A percentile compares a stretch with the other conserved stretches of the same genome.
phyloP scores from a whole-genome alignment of 441 rosid species.

The Pelargonium australe region DNA sequence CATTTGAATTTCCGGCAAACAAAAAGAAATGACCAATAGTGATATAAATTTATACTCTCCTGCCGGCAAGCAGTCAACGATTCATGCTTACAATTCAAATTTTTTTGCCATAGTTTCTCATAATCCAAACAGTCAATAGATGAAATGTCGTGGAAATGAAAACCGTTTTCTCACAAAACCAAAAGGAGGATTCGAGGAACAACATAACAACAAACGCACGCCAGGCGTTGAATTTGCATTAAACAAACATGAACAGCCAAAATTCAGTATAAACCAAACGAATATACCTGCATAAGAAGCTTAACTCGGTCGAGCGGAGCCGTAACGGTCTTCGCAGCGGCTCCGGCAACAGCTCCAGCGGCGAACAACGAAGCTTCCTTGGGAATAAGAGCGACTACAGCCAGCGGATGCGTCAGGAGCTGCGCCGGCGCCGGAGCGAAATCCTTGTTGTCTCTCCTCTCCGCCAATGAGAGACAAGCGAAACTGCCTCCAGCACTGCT shows the following conservation, averaged over 20 bases:
- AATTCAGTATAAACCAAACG: not conserved
- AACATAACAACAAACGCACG: too few relatives aligned
- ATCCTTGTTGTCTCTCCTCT: conserved; percentile 37
- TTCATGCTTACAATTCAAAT: too few relatives aligned
- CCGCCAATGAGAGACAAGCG: conserved; percentile 56
- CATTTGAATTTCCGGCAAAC: too few relatives aligned
- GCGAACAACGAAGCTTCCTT: conserved; percentile 64
- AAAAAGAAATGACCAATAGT: too few relatives aligned
- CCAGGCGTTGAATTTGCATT: not conserved
- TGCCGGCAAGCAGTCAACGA: too few relatives aligned
- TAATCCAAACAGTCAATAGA: too few relatives aligned
- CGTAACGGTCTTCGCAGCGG: conserved; percentile 84
- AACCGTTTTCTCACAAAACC: too few relatives aligned
- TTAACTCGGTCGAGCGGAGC: conserved; percentile 97
- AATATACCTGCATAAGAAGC: conserved; percentile 81
- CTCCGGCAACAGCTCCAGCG: conserved; percentile 93
- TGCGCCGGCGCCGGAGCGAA: conserved; percentile 62
- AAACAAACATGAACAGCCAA: not conserved
- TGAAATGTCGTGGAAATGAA: too few relatives aligned
- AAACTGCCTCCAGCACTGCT: conserved; percentile 34
- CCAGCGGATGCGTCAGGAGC: conserved; percentile 73
- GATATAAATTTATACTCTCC: too few relatives aligned
- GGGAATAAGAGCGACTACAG: conserved; percentile 56
- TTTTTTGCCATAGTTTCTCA: too few relatives aligned
- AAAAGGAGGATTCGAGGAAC: too few relatives aligned